Evolutionary conservation across 345 rosid species (phyloP).

Genomic region (Excoecaria cochinchinensis): DNA sequence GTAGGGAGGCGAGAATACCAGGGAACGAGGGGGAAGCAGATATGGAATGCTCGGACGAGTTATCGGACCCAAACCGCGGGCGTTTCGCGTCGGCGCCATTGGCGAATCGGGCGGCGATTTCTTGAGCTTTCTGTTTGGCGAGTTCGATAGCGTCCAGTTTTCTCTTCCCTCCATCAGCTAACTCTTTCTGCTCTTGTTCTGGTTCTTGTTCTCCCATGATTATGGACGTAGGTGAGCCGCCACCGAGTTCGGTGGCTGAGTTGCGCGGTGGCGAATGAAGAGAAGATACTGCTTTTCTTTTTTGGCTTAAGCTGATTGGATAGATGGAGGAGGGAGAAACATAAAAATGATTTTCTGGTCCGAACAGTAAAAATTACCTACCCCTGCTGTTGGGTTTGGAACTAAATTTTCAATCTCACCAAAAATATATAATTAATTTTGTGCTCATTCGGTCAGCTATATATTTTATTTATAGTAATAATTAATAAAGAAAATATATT

Average conservation of each 20-base stretch:
- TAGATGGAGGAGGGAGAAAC: background rate
- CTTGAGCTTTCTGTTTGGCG: slow-evolving; percentile 29
- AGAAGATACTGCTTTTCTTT: background rate
- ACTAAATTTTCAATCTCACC: no score
- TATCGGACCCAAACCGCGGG: slow-evolving; percentile 16
- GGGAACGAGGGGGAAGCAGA: slow-evolving; percentile 7
- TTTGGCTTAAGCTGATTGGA: background rate
- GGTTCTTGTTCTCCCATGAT: slow-evolving; percentile 23
- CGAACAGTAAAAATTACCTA: background rate
- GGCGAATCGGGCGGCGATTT: slow-evolving; percentile 24
- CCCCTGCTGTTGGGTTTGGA: no score
- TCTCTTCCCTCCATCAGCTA: slow-evolving; percentile 18
- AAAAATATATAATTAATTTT: no score
- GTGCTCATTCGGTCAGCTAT: no score
- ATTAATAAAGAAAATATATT: no score
- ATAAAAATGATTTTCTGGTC: background rate
- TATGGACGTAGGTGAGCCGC: background rate
- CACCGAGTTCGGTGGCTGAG: slow-evolving; percentile 12
- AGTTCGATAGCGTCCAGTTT: slow-evolving; percentile 21
- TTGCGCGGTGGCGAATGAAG: background rate
- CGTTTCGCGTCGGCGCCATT: slow-evolving; percentile 29
- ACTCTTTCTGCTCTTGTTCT: slow-evolving; percentile 9
- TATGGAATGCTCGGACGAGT: slow-evolving; percentile 1
- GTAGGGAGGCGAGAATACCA: background rate
- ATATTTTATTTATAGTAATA: no score